Base-by-base conservation (phyloP, 768 basidiomycete genomes). In the Coprinopsis strossmayeri region DNA sequence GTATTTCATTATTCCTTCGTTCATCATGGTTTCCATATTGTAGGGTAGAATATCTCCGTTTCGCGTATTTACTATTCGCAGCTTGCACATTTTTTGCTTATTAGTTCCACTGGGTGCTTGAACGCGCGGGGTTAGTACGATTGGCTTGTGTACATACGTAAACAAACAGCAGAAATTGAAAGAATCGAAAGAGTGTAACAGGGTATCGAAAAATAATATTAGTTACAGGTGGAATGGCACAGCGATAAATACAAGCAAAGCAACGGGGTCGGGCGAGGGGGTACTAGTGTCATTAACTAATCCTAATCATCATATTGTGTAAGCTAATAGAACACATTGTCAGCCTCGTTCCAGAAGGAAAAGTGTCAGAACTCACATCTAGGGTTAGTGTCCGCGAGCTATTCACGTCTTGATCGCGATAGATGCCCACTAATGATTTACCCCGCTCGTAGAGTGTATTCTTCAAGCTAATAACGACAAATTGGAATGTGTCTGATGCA, bases 381-480 rank as follows among this genome's bases (percentile, higher is more conserved):
- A 98, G 75, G 1, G 93, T 97, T 54, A 99, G 67, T 20, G 91
- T 91, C 47, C 85, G 76, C 3, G 94, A 96, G 58, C 91, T 93
- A 58, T 95, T 95, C 51, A 91, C 78, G 10, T 91, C 91, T 59
- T 97, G 94, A 57, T 96, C 92, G 15, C 94, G 81, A 64, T 92
- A 93, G 30, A 96, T 91, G 3, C 94, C 94, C 21, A 97, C 92
- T 37, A 97, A 73, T 1, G 91, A 91, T 54, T 91, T 78, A 9
- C 92, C 89, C 15, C 84, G 80, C 62, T 95, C 93, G 57, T 94
- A 95, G 53, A 98, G 66, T 0, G 92, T 91, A 35, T 86, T 87
- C 65, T 98, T 98, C 63, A 98, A 73, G 62, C 91, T 93, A 71
- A 99, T 99, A 48, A 98, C 94, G 50, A 99, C 81, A 64, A 97